These are phyloP conservation scores for Russula griseocarnosa DNA, from an alignment of 768 basidiomycete genomes.

Conservation along the genomic window DNA sequence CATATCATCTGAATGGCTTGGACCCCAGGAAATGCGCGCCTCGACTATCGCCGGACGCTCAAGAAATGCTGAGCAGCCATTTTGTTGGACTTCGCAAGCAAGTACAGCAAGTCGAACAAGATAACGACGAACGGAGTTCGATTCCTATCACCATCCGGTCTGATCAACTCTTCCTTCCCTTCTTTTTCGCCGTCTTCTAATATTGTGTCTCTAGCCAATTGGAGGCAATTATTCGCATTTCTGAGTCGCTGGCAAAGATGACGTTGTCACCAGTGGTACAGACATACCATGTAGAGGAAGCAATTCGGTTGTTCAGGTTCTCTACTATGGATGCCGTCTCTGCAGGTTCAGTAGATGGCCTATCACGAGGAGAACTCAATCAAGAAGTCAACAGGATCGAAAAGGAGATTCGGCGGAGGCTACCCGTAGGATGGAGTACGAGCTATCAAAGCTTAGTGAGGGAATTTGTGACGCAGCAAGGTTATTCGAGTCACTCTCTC, in stretches of 20 bases:
- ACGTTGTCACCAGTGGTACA: constrained; percentile 82
- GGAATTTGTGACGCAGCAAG: constrained; percentile 92
- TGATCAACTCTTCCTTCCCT: constrained; percentile 31
- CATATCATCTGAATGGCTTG: neutral
- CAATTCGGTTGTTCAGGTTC: constrained; percentile 96
- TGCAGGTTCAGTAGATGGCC: constrained; percentile 88
- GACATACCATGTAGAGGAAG: constrained; percentile 94
- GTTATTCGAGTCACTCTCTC: constrained; percentile 84
- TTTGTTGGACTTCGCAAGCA: constrained; percentile 91
- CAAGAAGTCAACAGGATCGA: constrained; percentile 92
- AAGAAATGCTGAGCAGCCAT: constrained; percentile 94
- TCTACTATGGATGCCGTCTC: constrained; percentile 99
- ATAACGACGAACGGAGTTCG: constrained; percentile 95
- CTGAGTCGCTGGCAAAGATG: constrained; percentile 93
- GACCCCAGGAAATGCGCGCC: constrained; percentile 86
- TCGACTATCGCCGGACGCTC: constrained; percentile 85
- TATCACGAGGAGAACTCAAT: constrained; percentile 86
- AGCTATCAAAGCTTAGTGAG: constrained; percentile 90
- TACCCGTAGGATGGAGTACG: constrained; percentile 95
- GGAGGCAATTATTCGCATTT: constrained; percentile 98
- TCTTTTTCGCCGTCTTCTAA: constrained; percentile 11
- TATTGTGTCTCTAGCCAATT: constrained; percentile 58
- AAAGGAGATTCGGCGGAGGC: constrained; percentile 71
- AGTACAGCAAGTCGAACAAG: constrained; percentile 91
- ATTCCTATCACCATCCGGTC: constrained; percentile 98